A percentile compares a stretch with the other conserved stretches of the same genome.
phyloP scores from a whole-genome alignment of 257 asterid genomes.

The Scutellaria galericulata region DNA sequence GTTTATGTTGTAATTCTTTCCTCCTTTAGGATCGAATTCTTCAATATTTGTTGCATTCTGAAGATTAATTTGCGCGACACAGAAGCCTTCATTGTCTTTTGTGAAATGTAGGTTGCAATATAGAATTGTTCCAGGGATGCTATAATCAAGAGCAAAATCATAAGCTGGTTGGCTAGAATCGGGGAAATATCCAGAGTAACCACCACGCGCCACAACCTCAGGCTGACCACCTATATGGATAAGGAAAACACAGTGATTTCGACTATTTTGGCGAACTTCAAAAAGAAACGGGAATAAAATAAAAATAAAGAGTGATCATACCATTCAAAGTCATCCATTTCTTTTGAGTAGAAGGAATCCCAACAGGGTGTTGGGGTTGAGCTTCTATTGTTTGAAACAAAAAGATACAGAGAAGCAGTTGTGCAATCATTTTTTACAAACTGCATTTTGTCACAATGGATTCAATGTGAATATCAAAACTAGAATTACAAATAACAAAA shows the following conservation, averaged over 20 bases:
- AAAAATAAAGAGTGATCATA: constrained; percentile 25
- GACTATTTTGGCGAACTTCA: too few relatives aligned
- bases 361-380: constrained; percentile 29
- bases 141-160: constrained; percentile 39
- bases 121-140: constrained; percentile 60
- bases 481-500: neutral
- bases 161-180: constrained; percentile 57
- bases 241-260: neutral
- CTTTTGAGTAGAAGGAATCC: constrained; percentile 42
- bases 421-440: constrained; percentile 60
- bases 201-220: constrained; percentile 59
- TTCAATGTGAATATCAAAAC: neutral
- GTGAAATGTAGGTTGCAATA: constrained; percentile 82
- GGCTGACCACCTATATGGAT: constrained; percentile 56
- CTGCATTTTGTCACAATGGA: constrained; percentile 40
- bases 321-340: constrained; percentile 85
- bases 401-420: constrained; percentile 49
- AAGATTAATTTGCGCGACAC: constrained; percentile 56
- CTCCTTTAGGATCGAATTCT: constrained; percentile 50
- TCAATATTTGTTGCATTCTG: constrained; percentile 62
- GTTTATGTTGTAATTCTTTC: constrained; percentile 56
- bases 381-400: constrained; percentile 66
- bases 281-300: too few relatives aligned
- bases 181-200: constrained; percentile 82
- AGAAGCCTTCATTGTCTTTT: constrained; percentile 66